A percentile compares a stretch with the other conserved stretches of the same genome.
Conservation (phyloP, 148 eudicot genomes). For the Mesembryanthemum crystallinum region DNA sequence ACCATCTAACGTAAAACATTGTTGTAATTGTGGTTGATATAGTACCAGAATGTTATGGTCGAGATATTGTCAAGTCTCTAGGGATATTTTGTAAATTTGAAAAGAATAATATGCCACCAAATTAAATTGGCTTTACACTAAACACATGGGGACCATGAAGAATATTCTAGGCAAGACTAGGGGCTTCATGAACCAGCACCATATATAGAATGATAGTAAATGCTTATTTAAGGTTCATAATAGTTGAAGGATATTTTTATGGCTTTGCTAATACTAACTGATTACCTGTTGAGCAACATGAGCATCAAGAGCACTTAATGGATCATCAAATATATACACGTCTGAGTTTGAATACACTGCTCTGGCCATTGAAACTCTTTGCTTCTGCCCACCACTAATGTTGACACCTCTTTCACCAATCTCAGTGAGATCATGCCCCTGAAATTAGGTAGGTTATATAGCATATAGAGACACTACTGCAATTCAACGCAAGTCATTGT, state of each 20-base stretch:
- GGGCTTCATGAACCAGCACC: background rate
- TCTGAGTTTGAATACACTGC: slow-evolving; percentile 80
- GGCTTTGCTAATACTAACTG: background rate
- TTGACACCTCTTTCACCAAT: slow-evolving; percentile 87
- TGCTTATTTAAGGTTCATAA: background rate
- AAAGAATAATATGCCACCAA: too few relatives aligned
- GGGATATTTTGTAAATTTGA: too few relatives aligned
- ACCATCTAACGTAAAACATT: too few relatives aligned
- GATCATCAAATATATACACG: slow-evolving; percentile 77
- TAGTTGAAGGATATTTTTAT: background rate
- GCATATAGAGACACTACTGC: background rate
- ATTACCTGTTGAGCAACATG: slow-evolving; percentile 72
- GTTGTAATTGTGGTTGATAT: too few relatives aligned
- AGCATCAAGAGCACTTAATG: slow-evolving; percentile 82
- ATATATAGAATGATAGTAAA: background rate
- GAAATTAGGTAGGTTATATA: background rate
- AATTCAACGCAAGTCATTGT: background rate
- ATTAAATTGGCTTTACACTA: too few relatives aligned
- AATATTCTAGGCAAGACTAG: background rate
- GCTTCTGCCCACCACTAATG: slow-evolving; percentile 85
- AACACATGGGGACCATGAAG: too few relatives aligned
- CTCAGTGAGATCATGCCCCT: slow-evolving; percentile 89
- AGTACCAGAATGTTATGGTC: too few relatives aligned
- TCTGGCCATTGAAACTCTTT: slow-evolving; percentile 80
- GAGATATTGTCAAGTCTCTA: too few relatives aligned